These are phyloP conservation scores for Trametes gibbosa DNA, from an alignment of 768 basidiomycete genomes.

Conservation along the genomic window DNA sequence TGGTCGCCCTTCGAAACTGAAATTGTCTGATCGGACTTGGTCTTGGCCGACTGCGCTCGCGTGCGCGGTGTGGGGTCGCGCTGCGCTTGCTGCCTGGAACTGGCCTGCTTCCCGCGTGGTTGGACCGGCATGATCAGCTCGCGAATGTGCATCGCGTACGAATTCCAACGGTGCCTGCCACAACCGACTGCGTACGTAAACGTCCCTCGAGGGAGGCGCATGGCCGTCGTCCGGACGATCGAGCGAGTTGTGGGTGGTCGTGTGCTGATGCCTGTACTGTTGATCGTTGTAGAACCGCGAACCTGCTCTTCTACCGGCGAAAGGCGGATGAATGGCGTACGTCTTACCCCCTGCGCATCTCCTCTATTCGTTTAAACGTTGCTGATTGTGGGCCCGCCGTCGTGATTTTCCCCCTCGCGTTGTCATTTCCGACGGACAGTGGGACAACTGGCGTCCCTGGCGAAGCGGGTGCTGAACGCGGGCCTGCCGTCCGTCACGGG, in stretches of 20 bases:
- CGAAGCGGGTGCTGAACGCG: slow-evolving; percentile 51
- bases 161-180: slow-evolving; percentile 64
- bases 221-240: not conserved
- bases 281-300: slow-evolving; percentile 37
- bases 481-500: slow-evolving; percentile 64
- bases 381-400: not conserved
- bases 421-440: slow-evolving; percentile 37
- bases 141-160: slow-evolving; percentile 67
- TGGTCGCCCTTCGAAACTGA: not conserved
- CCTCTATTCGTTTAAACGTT: not conserved
- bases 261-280: slow-evolving; percentile 53
- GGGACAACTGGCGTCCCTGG: slow-evolving; percentile 56
- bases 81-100: not conserved
- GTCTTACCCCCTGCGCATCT: slow-evolving; percentile 2
- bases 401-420: not conserved
- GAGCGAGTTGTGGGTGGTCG: slow-evolving; percentile 30
- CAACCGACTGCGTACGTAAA: slow-evolving; percentile 50
- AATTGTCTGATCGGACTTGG: not conserved
- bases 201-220: not conserved
- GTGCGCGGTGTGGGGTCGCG: not conserved
- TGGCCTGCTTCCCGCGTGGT: not conserved
- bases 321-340: slow-evolving; percentile 33
- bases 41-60: not conserved
- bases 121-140: slow-evolving; percentile 40
- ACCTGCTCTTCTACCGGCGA: slow-evolving; percentile 25